Evolutionary conservation across 2,329 filamentous ascomycete genomes (phyloP).

Genomic region (Basipetospora chlamydospora): DNA sequence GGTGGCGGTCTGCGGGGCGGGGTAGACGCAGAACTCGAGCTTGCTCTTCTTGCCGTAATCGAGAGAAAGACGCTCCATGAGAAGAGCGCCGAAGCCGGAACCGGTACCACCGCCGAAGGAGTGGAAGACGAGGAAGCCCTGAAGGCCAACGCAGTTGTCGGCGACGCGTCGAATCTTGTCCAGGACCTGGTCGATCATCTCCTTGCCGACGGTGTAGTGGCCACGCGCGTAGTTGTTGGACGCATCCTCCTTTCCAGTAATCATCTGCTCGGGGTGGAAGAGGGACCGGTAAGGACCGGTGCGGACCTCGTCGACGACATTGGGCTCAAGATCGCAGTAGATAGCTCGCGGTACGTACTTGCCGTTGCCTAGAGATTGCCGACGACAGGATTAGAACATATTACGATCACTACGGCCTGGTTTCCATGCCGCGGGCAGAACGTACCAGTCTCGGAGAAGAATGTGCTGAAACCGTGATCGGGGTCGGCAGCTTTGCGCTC

Average conservation of each 20-base stretch:
- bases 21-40: constrained; percentile 61
- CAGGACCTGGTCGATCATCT: constrained; percentile 57
- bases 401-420: not conserved
- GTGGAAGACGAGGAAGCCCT: constrained; percentile 63
- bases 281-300: constrained; percentile 53
- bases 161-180: constrained; percentile 54
- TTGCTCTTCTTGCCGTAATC: constrained; percentile 68
- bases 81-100: constrained; percentile 57
- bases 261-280: constrained; percentile 58
- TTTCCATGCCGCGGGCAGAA: too few species aligned
- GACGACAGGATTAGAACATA: not conserved
- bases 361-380: constrained; percentile 31
- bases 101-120: constrained; percentile 61
- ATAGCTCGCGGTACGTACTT: constrained; percentile 60
- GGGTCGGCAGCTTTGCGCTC: constrained; percentile 89
- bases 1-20: constrained; percentile 53
- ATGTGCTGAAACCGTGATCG: constrained; percentile 98
- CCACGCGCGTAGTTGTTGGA: constrained; percentile 67
- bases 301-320: constrained; percentile 60
- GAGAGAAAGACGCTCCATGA: constrained; percentile 57
- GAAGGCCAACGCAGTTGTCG: constrained; percentile 61
- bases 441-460: constrained; percentile 98
- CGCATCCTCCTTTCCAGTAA: constrained; percentile 64
- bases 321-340: constrained; percentile 60
- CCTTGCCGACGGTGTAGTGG: constrained; percentile 64